These are phyloP conservation scores for Linnemannia exigua DNA, from an alignment of 192 early-diverging fungal species.

Conservation along the genomic window DNA sequence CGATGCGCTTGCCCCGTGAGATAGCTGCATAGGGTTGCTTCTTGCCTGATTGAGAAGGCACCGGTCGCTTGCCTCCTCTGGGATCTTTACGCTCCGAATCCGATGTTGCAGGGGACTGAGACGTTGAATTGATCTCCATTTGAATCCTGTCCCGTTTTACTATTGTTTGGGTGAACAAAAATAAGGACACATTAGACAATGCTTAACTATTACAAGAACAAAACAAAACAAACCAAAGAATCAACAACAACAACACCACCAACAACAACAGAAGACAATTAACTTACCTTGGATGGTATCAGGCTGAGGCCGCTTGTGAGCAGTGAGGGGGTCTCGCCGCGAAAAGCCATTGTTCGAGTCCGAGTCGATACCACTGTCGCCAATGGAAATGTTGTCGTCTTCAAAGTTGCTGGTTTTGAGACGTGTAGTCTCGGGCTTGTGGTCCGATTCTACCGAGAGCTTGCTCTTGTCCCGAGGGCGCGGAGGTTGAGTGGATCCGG, in stretches of 20 bases:
- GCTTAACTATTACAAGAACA: background rate
- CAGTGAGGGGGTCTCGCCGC: slow-evolving; percentile 12
- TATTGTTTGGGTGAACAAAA: background rate
- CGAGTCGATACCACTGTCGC: slow-evolving; percentile 55
- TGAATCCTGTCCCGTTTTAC: slow-evolving; percentile 28
- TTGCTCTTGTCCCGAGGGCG: slow-evolving; percentile 21
- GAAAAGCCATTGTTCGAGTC: slow-evolving; percentile 41
- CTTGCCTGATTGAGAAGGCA: slow-evolving; percentile 22
- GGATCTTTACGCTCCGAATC: slow-evolving; percentile 31
- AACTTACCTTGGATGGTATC: slow-evolving; percentile 18
- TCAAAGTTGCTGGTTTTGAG: slow-evolving; percentile 11
- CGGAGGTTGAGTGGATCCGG: slow-evolving; percentile 10
- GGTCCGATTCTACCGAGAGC: background rate
- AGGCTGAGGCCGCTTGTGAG: slow-evolving; percentile 12
- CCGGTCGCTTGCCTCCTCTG: background rate
- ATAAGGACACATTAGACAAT: background rate
- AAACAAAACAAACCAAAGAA: too few relatives aligned
- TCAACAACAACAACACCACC: background rate
- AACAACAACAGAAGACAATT: background rate
- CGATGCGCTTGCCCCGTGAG: slow-evolving; percentile 39
- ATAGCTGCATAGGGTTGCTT: slow-evolving; percentile 48
- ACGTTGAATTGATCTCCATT: slow-evolving; percentile 1
- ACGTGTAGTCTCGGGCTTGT: background rate
- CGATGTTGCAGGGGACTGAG: slow-evolving; percentile 33
- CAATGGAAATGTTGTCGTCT: slow-evolving; percentile 51